Evolutionary conservation across 176 grass and related monocot genomes (phyloP), one percentile per base, ranked within the genome.

Genomic region (Zea luxurians): DNA sequence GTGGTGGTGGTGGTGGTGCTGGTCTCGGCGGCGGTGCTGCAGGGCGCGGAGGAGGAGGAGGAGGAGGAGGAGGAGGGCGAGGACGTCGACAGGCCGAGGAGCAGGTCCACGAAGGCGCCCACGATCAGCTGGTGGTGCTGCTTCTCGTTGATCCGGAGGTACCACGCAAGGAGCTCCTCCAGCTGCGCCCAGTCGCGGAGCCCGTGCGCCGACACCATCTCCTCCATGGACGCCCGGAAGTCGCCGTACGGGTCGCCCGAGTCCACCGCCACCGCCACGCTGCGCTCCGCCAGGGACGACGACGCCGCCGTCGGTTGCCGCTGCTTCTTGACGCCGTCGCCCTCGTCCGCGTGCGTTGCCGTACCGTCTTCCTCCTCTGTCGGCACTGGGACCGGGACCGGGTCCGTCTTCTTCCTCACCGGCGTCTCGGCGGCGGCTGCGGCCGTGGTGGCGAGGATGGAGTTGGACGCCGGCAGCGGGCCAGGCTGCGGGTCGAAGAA

Each of bases 161-260:
- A 97, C 77, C 91, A 97, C 18, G 83, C 59, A n/a, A 98, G 77
- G 36, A 98, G 84, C 76, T 88, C 89, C 86, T 98, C 82, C 8
- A 98, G 84, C 27, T 77, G 47, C 0, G 65, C 62, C 95, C 89
- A 92, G 58, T 92, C 85, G 18, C 77, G 85, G 69, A 98, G 84
- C 27, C 73, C 74, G 71, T 98, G 89, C 58, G 88, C 91, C 10
- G 59, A 10, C 83, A 98, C 95, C 95, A 98, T 94, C 66, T 98
- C 95, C 88, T 94, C 89, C 95, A 98, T 98, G 11, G 95, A 98
- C 80, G 71, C 78, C 54, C 83, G 83, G 80, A 98, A 98, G 84
- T 98, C 95, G 4, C 69, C 18, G 80, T 88, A 88, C 36, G 95
- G 91, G 77, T 98, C 90, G 12, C 75, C 79, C 0, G 95, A 94